Conservation (phyloP, 1,284 basidiomycete genomes). For the Fistulinella cinereoalba region DNA sequence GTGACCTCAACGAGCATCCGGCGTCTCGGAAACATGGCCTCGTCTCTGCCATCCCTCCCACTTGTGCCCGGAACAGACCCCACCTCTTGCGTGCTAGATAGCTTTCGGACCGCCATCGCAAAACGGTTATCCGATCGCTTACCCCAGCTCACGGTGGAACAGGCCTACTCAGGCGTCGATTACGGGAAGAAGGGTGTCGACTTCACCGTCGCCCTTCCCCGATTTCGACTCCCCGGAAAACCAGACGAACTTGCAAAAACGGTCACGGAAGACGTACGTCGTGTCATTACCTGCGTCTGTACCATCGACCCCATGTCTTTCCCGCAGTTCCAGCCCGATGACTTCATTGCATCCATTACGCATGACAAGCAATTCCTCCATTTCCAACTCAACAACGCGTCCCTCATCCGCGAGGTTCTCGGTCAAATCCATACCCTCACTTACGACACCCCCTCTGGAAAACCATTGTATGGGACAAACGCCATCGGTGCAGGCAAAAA, state of each 20-base stretch:
- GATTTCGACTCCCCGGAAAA: constrained; percentile 87
- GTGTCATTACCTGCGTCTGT: too few species aligned
- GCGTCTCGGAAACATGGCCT: constrained; percentile 21
- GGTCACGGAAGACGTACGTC: constrained; percentile 73
- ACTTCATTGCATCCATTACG: constrained; percentile 63
- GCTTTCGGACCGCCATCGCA: constrained; percentile 84
- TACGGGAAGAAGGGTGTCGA: constrained; percentile 91
- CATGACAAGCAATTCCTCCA: constrained; percentile 81
- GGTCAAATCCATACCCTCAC: constrained; percentile 79
- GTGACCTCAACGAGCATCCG: not conserved
- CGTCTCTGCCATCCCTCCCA: constrained; percentile 25
- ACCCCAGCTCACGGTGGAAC: constrained; percentile 62
- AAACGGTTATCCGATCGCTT: constrained; percentile 71
- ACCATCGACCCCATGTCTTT: not conserved
- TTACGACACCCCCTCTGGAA: constrained; percentile 50
- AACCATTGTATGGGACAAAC: constrained; percentile 74
- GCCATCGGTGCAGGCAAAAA: constrained; percentile 78
- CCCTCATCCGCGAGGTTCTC: constrained; percentile 76
- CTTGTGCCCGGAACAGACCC: constrained; percentile 67
- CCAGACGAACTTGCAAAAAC: constrained; percentile 75
- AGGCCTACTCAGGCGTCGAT: constrained; percentile 84
- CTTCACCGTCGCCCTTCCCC: constrained; percentile 88
- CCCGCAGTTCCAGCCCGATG: constrained; percentile 63
- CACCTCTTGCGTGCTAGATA: constrained; percentile 71
- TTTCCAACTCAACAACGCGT: constrained; percentile 72